These are phyloP conservation scores for Collybia sordida DNA, from an alignment of 768 basidiomycete genomes.

Conservation along the genomic window DNA sequence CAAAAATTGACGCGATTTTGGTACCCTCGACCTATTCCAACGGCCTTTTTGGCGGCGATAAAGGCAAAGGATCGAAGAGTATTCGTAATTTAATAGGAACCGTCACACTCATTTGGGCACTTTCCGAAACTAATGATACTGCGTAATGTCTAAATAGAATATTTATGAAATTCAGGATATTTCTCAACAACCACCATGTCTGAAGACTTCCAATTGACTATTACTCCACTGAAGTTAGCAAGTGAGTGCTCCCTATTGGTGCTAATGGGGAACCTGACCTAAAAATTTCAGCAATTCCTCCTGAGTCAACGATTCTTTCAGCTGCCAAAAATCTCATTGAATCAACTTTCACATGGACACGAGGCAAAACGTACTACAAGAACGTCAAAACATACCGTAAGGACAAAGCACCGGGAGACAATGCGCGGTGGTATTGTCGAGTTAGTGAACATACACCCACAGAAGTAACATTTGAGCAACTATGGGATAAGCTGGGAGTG, in stretches of 20 bases:
- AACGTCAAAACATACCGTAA: conserved; percentile 56
- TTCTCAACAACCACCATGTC: conserved; percentile 21
- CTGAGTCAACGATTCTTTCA: conserved; percentile 55
- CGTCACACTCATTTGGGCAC: background rate
- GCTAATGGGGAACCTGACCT: background rate
- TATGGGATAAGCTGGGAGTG: conserved; percentile 67
- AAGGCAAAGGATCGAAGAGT: no score
- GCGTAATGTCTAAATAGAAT: no score
- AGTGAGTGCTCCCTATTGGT: conserved; percentile 3
- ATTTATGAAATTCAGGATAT: no score
- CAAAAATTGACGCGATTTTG: conserved; percentile 15
- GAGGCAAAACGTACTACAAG: conserved; percentile 60
- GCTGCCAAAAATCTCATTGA: conserved; percentile 57
- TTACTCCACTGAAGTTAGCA: conserved; percentile 12
- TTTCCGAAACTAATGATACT: background rate
- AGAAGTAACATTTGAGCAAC: conserved; percentile 72
- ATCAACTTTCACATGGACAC: conserved; percentile 60
- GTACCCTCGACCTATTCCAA: background rate
- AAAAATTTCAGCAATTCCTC: conserved; percentile 52
- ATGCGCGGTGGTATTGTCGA: conserved; percentile 67
- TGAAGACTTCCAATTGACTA: conserved; percentile 10
- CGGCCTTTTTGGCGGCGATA: no score
- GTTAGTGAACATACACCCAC: conserved; percentile 61
- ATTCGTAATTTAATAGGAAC: background rate
- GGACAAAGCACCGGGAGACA: conserved; percentile 52